Percentiles rank a stretch among this genome's conserved stretches.
Evolutionary conservation across 108 stramenopile species (phyloP).

Genomic region (Conticribra weissflogii): DNA sequence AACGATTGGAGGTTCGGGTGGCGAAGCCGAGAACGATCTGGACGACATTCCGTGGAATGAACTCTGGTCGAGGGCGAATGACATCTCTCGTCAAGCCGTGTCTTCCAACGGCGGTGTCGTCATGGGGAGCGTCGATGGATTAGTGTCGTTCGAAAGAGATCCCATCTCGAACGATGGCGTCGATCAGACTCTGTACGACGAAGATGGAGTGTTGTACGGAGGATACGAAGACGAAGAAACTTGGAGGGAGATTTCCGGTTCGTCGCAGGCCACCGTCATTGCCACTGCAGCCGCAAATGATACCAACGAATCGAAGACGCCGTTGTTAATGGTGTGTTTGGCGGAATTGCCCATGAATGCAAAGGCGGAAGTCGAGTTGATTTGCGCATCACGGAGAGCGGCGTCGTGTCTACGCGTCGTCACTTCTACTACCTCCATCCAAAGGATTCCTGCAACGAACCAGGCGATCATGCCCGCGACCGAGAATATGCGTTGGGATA

Average conservation of each 20-base stretch:
- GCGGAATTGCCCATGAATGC: conserved; percentile 86
- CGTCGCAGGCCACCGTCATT: no score
- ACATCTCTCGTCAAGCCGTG: conserved; percentile 48
- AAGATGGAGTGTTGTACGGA: conserved; percentile 62
- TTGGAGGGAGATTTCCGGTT: conserved; percentile 64
- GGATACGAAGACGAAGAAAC: conserved; percentile 89
- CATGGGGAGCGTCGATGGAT: conserved; percentile 68
- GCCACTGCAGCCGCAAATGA: conserved; percentile 4
- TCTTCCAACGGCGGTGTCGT: conserved; percentile 64
- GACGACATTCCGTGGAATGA: conserved; percentile 27
- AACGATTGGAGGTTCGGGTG: background rate
- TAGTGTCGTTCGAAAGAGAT: conserved; percentile 8
- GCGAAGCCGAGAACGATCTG: background rate
- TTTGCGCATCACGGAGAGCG: conserved; percentile 63
- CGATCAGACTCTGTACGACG: conserved; percentile 39
- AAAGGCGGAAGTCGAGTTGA: conserved; percentile 73
- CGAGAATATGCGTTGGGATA: conserved; percentile 47
- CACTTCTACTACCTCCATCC: conserved; percentile 20
- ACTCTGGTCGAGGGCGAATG: conserved; percentile 40
- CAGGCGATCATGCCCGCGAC: background rate
- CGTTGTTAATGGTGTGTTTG: conserved; percentile 75
- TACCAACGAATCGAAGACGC: conserved; percentile 20
- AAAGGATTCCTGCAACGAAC: no score
- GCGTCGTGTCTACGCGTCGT: conserved; percentile 47
- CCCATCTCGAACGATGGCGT: background rate